These are phyloP conservation scores for Phascolomyces articulosus DNA, from an alignment of 371 early-diverging fungal species.

Conservation along the genomic window DNA sequence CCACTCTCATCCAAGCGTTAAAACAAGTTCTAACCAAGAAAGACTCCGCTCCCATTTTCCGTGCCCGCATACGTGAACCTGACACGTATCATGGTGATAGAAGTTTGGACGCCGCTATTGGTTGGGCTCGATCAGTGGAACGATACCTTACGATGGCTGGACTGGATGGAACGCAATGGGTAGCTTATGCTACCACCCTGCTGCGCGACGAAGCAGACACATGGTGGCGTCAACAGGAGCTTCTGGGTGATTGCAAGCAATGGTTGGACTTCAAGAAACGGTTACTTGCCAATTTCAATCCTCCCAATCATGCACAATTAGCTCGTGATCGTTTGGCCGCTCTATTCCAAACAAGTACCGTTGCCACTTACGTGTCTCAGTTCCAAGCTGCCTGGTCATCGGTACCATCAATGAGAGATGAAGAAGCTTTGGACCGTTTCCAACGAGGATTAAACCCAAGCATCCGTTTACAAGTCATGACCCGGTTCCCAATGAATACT, in stretches of 20 bases:
- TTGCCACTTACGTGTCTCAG: background rate
- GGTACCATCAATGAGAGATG: constrained; percentile 9
- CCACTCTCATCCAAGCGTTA: background rate
- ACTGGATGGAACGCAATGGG: background rate
- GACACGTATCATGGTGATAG: constrained; percentile 1
- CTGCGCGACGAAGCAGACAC: background rate
- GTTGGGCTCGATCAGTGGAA: background rate
- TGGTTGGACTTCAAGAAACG: constrained; percentile 1
- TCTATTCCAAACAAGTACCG: background rate
- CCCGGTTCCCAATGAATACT: background rate
- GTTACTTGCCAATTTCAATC: background rate
- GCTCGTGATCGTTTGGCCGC: background rate
- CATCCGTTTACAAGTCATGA: background rate
- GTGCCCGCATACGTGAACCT: background rate
- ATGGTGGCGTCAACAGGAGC: constrained; percentile 4
- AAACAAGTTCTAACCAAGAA: background rate
- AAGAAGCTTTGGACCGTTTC: constrained; percentile 13
- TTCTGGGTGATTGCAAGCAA: background rate
- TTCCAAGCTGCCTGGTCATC: background rate
- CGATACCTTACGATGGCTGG: background rate
- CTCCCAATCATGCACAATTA: background rate
- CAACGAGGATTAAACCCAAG: background rate
- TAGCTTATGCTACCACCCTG: background rate
- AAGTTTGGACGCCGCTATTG: background rate
- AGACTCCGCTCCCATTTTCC: background rate